These are phyloP conservation scores for Canariomyces notabilis DNA, from an alignment of 2,329 filamentous ascomycete genomes.

Conservation along the genomic window DNA sequence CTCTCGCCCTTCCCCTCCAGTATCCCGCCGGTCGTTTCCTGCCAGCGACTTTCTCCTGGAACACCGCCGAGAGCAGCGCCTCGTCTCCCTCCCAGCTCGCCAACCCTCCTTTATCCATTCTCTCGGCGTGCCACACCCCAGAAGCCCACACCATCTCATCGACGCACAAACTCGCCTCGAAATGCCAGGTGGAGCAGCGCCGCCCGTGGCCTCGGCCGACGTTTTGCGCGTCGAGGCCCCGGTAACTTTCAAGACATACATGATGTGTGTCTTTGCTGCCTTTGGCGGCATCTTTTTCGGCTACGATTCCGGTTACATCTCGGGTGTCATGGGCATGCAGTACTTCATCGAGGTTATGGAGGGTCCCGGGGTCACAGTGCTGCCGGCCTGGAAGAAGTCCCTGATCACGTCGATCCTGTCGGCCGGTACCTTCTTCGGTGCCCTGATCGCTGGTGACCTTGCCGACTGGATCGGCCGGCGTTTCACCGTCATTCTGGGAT, in stretches of 20 bases:
- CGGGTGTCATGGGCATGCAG: constrained; percentile 38
- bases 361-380: constrained; percentile 13
- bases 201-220: constrained; percentile 28
- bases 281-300: constrained; percentile 58
- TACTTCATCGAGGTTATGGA: constrained; percentile 33
- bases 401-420: constrained; percentile 63
- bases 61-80: too few relatives aligned
- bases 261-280: constrained; percentile 56
- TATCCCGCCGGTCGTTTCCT: too few relatives aligned
- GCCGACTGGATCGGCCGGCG: constrained; percentile 59
- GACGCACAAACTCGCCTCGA: neutral
- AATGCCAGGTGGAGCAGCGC: constrained; percentile 16
- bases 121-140: neutral
- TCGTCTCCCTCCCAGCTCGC: too few relatives aligned
- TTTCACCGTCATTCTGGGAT: constrained; percentile 55
- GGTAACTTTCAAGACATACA: constrained; percentile 52
- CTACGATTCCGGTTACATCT: constrained; percentile 55
- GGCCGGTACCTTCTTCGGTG: constrained; percentile 58
- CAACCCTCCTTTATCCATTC: neutral
- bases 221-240: constrained; percentile 51
- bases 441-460: constrained; percentile 59
- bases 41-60: too few relatives aligned
- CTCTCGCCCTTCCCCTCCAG: too few relatives aligned
- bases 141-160: neutral
- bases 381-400: constrained; percentile 25